Evolutionary conservation across 352 stramenopile species (phyloP).

Genomic region (Pythium pectinolyticum): DNA sequence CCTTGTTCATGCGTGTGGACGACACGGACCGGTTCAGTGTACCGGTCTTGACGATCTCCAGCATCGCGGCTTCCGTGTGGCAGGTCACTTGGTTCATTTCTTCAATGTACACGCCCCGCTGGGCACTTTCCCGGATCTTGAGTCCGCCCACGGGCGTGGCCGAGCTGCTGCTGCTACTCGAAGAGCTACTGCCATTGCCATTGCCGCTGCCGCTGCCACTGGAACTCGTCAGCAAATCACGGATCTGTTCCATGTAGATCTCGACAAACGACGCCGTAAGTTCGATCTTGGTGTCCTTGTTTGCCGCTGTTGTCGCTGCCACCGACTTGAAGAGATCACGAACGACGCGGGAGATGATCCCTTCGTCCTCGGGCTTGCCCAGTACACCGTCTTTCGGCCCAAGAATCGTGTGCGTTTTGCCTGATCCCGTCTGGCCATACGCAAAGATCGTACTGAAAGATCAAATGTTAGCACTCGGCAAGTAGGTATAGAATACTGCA

Average conservation of each 20-base stretch:
- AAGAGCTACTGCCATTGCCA: too few relatives aligned
- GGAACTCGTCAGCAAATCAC: constrained; percentile 53
- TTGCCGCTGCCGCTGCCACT: too few relatives aligned
- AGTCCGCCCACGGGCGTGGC: constrained; percentile 39
- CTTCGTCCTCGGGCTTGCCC: constrained; percentile 58
- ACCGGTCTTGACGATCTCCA: constrained; percentile 62
- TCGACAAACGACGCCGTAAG: constrained; percentile 78
- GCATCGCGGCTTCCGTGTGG: constrained; percentile 44
- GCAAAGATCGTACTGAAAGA: constrained; percentile 48
- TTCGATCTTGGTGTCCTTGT: constrained; percentile 37
- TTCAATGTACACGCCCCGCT: constrained; percentile 74
- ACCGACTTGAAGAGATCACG: constrained; percentile 52
- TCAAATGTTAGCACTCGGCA: background rate
- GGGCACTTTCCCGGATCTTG: constrained; percentile 71
- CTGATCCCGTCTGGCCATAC: constrained; percentile 53
- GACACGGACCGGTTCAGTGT: constrained; percentile 64
- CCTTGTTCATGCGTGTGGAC: constrained; percentile 91
- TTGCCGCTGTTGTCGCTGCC: constrained; percentile 11
- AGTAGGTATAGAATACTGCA: too few relatives aligned
- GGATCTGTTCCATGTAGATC: constrained; percentile 90
- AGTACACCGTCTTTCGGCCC: constrained; percentile 63
- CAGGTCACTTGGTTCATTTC: constrained; percentile 57
- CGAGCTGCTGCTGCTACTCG: too few relatives aligned
- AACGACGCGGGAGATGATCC: constrained; percentile 63
- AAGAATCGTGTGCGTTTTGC: constrained; percentile 74